A percentile compares a stretch with the other conserved stretches of the same genome.
These are phyloP conservation scores for Claviceps spartinae DNA, from an alignment of 2,329 filamentous ascomycete species.

Conservation along the genomic window DNA sequence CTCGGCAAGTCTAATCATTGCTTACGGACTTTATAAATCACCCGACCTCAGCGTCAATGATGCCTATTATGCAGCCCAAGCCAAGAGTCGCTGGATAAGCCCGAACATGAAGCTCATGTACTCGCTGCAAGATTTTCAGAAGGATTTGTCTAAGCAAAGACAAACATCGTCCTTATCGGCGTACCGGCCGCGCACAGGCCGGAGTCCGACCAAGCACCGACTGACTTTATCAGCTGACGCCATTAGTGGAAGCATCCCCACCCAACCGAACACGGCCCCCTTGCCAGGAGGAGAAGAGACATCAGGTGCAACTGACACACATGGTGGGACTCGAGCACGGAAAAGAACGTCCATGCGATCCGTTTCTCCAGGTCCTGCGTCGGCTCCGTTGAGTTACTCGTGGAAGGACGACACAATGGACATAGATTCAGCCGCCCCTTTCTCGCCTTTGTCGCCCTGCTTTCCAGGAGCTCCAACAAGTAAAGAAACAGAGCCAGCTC, in stretches of 20 bases:
- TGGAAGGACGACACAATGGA: constrained; percentile 37
- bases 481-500: background rate
- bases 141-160: constrained; percentile 42
- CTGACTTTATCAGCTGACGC: constrained; percentile 46
- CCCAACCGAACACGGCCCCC: constrained; percentile 48
- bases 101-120: constrained; percentile 90
- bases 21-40: constrained; percentile 70
- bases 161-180: constrained; percentile 29
- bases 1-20: constrained; percentile 75
- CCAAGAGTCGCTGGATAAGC: constrained; percentile 75
- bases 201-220: constrained; percentile 47
- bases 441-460: background rate
- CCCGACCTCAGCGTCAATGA: constrained; percentile 67
- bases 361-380: constrained; percentile 50
- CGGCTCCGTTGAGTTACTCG: constrained; percentile 49
- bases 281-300: constrained; percentile 39
- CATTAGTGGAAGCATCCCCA: constrained; percentile 32
- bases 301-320: constrained; percentile 25
- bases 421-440: background rate
- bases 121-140: constrained; percentile 71
- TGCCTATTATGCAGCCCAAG: constrained; percentile 68
- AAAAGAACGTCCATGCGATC: constrained; percentile 41
- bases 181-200: constrained; percentile 34
- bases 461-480: background rate
- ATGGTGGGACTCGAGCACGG: constrained; percentile 31